Base-by-base conservation (phyloP, 148 eudicot species). In the Chenopodium album region DNA sequence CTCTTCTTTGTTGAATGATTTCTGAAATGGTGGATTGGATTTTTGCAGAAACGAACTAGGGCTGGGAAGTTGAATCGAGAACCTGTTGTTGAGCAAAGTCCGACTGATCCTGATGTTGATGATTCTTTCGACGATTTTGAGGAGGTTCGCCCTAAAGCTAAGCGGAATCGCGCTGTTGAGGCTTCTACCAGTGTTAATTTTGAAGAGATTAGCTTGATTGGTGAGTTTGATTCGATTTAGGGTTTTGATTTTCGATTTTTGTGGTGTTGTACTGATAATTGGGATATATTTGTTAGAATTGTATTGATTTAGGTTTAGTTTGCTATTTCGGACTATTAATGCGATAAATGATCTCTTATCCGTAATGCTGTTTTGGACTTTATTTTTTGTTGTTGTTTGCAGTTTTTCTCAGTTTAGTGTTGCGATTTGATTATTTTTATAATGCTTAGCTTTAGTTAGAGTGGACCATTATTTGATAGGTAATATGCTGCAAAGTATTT, bases 41-140 rank as follows among this genome's bases (percentile, higher is more conserved):
- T 28, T 81, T 63, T 59, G 88, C 87, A 94, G 98, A 94, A 89
- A 90, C 79, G 98, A 78, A 41, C 86, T 75, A 93, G 95, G 86
- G 88, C 60, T 84, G 73, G 47, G 69, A 86, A 80, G 69, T 64
- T 81, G 46, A 86, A 82, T 64, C 62, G 71, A 22, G 28, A 77
- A 63, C 50, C 73, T 79, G 54, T 13, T 70, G 56, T 9, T 70
- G 56, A 73, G 72, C 32, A 84, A 14, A 83, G 89, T 90, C 90
- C 88, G 70, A 78, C 68, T 80, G 87, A 82, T 69, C 85, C 69
- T 22, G 93, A 90, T 60, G 79, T 46, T 7, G 96, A 89, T 7
- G 95, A 91, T 28, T 84, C 88, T 4, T 77, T 88, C 2, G 98
- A 93, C 20, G 95, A 90, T 44, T 88, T 94, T 47, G 93, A 90